Conservation (phyloP, 1,139 yeast genomes). For the Kodamaea sp. region DNA sequence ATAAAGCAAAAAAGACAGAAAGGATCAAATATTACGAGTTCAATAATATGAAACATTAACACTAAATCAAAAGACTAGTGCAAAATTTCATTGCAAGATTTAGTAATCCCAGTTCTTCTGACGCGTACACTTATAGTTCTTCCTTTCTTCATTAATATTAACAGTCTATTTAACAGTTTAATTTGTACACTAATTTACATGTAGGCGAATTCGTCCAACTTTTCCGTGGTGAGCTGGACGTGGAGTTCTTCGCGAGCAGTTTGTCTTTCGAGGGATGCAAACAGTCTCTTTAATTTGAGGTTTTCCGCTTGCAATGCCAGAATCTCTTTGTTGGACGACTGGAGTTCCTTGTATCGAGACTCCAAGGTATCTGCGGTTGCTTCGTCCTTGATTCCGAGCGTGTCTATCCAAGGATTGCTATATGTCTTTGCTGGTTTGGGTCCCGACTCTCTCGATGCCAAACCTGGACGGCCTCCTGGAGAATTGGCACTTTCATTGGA, state of each 20-base stretch:
- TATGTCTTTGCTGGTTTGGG: slow-evolving; percentile 7
- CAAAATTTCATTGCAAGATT: too few species aligned
- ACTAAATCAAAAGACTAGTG: too few species aligned
- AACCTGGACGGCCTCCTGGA: background rate
- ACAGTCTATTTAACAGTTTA: too few species aligned
- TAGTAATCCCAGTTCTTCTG: too few species aligned
- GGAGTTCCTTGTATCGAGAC: slow-evolving; percentile 21
- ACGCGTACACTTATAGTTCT: too few species aligned
- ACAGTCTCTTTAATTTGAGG: slow-evolving; percentile 22
- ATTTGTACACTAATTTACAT: too few species aligned
- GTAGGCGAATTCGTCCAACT: slow-evolving; percentile 44
- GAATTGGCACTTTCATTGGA: background rate
- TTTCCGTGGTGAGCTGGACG: slow-evolving; percentile 40
- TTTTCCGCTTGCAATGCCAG: slow-evolving; percentile 26
- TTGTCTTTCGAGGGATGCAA: slow-evolving; percentile 30
- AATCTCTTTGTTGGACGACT: slow-evolving; percentile 28
- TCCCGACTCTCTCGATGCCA: background rate
- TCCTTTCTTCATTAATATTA: too few species aligned
- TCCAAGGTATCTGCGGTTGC: slow-evolving; percentile 19
- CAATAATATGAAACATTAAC: too few species aligned
- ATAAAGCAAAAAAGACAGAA: too few species aligned
- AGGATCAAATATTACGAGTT: too few species aligned
- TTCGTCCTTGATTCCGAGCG: slow-evolving; percentile 19
- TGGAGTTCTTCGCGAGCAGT: slow-evolving; percentile 36
- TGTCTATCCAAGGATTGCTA: slow-evolving; percentile 24